Conservation (phyloP, 2,329 filamentous ascomycete species). For the Curvularia hawaiiensis region DNA sequence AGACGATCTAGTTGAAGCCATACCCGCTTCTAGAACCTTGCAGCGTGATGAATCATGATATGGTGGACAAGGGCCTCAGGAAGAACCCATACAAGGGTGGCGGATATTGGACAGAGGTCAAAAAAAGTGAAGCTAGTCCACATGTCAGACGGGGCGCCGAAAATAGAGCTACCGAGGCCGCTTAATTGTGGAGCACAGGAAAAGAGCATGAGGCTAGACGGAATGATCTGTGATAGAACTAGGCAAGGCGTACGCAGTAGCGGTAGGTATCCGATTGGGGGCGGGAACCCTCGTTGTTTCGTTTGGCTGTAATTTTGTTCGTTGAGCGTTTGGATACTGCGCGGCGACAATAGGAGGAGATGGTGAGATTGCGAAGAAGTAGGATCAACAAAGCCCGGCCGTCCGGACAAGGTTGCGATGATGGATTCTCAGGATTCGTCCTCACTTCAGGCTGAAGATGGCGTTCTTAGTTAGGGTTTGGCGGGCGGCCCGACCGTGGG, state of each 20-base stretch:
- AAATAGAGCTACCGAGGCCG: constrained; percentile 19
- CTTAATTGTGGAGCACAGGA: constrained; percentile 13
- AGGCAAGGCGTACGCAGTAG: background rate
- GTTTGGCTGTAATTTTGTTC: background rate
- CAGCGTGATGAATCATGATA: background rate
- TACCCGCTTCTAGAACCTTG: background rate
- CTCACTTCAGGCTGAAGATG: background rate
- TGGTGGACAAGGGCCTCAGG: background rate
- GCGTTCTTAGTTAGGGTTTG: background rate
- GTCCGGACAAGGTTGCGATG: background rate
- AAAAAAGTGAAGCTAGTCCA: constrained; percentile 5
- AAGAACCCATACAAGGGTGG: background rate
- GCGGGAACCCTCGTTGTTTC: background rate
- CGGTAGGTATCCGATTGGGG: background rate
- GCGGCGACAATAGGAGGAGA: too few species aligned
- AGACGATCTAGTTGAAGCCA: background rate
- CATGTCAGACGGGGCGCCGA: constrained; percentile 20
- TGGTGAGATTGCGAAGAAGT: background rate
- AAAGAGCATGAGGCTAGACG: constrained; percentile 3
- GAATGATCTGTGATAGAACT: background rate
- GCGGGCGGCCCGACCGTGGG: background rate
- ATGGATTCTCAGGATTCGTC: background rate
- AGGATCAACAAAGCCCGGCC: background rate
- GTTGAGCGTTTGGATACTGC: background rate
- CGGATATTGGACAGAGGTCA: background rate